These are phyloP conservation scores for Coniochaeta sp. DNA, from an alignment of 2,329 filamentous ascomycete species.

Conservation along the genomic window DNA sequence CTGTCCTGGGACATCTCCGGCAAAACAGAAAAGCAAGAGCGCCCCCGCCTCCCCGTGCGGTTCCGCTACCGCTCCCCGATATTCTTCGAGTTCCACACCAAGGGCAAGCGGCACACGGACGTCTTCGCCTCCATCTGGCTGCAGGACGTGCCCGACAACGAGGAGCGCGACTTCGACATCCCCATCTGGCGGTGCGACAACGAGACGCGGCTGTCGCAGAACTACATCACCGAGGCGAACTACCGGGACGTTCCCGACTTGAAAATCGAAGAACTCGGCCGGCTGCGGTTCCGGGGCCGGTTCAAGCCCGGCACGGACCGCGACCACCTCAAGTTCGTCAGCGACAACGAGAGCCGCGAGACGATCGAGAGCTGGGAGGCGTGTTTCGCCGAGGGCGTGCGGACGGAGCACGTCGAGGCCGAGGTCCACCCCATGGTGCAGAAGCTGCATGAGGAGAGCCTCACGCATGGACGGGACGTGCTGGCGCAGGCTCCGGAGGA, in stretches of 20 bases:
- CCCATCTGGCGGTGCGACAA: constrained; percentile 84
- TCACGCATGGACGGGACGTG: constrained; percentile 74
- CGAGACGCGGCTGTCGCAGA: constrained; percentile 72
- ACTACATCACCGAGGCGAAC: constrained; percentile 82
- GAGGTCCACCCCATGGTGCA: constrained; percentile 68
- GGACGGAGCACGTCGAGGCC: constrained; percentile 60
- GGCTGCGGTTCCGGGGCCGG: constrained; percentile 68
- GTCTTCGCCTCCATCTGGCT: constrained; percentile 82
- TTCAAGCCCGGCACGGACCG: constrained; percentile 91
- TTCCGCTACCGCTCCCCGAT: constrained; percentile 85
- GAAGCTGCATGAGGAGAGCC: constrained; percentile 72
- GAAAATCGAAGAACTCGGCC: constrained; percentile 71
- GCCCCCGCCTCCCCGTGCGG: constrained; percentile 75
- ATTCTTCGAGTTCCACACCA: constrained; percentile 75
- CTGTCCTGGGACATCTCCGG: constrained; percentile 43
- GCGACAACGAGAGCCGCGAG: constrained; percentile 83
- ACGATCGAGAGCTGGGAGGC: constrained; percentile 94
- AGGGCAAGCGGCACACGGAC: constrained; percentile 62
- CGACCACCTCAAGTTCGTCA: constrained; percentile 75
- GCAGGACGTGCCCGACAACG: constrained; percentile 73
- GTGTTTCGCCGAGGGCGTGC: constrained; percentile 80
- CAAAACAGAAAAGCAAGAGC: constrained; percentile 22
- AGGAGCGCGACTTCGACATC: constrained; percentile 71
- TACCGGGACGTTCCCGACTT: constrained; percentile 63
- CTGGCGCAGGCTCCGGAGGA: constrained; percentile 65